Evolutionary conservation across 2,329 filamentous ascomycete genomes (phyloP).

Genomic region (Emmonsiellopsis sp.): DNA sequence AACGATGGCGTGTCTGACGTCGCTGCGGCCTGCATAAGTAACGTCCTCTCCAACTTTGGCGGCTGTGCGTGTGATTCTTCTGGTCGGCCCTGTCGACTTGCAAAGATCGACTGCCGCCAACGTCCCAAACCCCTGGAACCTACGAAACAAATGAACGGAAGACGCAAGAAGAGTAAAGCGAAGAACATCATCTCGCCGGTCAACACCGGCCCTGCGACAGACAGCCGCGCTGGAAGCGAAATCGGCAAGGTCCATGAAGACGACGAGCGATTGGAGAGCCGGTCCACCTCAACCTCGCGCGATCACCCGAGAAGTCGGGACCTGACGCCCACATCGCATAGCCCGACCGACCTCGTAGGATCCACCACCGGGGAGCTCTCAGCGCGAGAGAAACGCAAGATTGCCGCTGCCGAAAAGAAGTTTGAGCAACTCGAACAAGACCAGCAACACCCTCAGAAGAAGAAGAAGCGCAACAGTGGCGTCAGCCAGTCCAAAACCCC

Average conservation of each 20-base stretch:
- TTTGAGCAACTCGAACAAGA: slow-evolving; percentile 53
- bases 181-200: slow-evolving; percentile 43
- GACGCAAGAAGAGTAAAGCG: slow-evolving; percentile 39
- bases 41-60: slow-evolving; percentile 40
- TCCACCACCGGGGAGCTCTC: slow-evolving; percentile 43
- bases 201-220: slow-evolving; percentile 43
- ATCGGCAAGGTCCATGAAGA: slow-evolving; percentile 44
- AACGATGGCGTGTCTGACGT: slow-evolving; percentile 31
- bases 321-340: slow-evolving; percentile 48
- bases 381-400: slow-evolving; percentile 52
- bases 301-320: slow-evolving; percentile 50
- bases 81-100: slow-evolving; percentile 28
- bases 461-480: slow-evolving; percentile 48
- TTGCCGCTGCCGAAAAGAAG: slow-evolving; percentile 53
- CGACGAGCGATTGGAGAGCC: slow-evolving; percentile 42
- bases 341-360: slow-evolving; percentile 34
- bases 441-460: slow-evolving; percentile 44
- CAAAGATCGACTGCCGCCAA: slow-evolving; percentile 34
- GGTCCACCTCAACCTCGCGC: slow-evolving; percentile 47
- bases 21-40: slow-evolving; percentile 36
- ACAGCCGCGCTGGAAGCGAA: slow-evolving; percentile 52
- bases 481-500: slow-evolving; percentile 19
- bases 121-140: slow-evolving; percentile 24
- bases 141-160: slow-evolving; percentile 34
- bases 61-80: slow-evolving; percentile 37